Evolutionary conservation across 2,329 filamentous ascomycete species (phyloP), one percentile per base, ranked within the genome.

Genomic region (Cryoendolithus antarcticus): DNA sequence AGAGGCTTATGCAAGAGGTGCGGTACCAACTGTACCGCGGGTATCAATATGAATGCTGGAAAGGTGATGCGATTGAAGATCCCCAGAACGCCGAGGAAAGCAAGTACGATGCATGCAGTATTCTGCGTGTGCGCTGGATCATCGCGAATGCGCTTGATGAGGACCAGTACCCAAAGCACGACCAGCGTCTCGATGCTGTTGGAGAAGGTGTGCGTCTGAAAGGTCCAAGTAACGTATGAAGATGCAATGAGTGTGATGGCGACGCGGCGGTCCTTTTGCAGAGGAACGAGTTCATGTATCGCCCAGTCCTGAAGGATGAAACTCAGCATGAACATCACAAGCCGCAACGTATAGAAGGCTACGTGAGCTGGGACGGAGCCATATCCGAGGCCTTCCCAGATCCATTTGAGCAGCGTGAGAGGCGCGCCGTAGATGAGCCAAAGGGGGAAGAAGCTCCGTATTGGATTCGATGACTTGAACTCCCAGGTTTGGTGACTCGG

Each of bases 241-340:
- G 89, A 96, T 34, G 89, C 86, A 44, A 95, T 82, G 41, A 98
- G 71, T 34, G 93, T 69, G 33, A 93, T 75, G 7, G 86, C 85
- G 40, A 81, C 68, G 50, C 75, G 75, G 46, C 86, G 79, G 53
- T 74, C 66, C 44, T 79, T 78, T 46, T 77, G 77, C 30, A 81
- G 82, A 45, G 79, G 77, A 40, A 95, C 79, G 47, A 96, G 71
- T 61, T 98, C 91, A 66, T 94, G 79, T 42, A 98, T 75, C 8
- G 91, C 91, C 89, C 91, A 96, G 66, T 98, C 91, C 63, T 95
- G 86, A 45, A 98, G 72, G 39, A 98, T 86, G 61, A 98, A 94
- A 67, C 88, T 95, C 58, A 93, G 70, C 38, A 86, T 67, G 64
- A 96, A 94, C 88, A 98, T 96, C 57, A 93, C 72, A 36, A 84